Conservation (phyloP, 371 early-diverging fungal genomes). For the Mortierella sp. region DNA sequence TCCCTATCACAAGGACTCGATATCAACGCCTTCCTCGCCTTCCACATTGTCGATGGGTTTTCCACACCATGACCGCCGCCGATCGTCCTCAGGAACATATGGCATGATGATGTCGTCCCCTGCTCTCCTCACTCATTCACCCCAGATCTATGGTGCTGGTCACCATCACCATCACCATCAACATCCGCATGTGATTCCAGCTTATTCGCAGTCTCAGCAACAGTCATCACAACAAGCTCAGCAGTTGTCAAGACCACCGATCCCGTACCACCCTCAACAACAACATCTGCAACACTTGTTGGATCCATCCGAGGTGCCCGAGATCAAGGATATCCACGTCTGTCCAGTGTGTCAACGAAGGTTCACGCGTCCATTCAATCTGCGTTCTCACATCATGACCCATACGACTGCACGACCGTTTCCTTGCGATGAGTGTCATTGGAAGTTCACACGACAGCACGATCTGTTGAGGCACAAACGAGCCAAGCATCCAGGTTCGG, state of each 20-base stretch:
- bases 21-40: constrained; percentile 10
- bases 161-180: background rate
- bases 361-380: constrained; percentile 69
- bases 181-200: background rate
- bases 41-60: background rate
- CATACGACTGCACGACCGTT: constrained; percentile 77
- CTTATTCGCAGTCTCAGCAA: background rate
- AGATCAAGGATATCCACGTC: constrained; percentile 47
- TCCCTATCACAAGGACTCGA: constrained; percentile 12
- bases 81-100: constrained; percentile 20
- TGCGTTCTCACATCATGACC: constrained; percentile 71
- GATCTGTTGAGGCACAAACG: constrained; percentile 80
- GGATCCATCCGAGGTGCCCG: constrained; percentile 34
- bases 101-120: background rate
- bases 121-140: background rate
- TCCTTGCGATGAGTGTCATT: constrained; percentile 69
- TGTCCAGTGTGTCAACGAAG: constrained; percentile 66
- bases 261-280: constrained; percentile 18
- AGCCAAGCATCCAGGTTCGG: constrained; percentile 49
- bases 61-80: constrained; percentile 23
- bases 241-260: background rate
- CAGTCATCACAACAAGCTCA: constrained; percentile 11
- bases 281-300: constrained; percentile 22
- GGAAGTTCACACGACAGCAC: constrained; percentile 75
- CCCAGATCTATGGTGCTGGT: constrained; percentile 2